Conservation (phyloP, 2,329 filamentous ascomycete species). For the Alternaria ethzedia region DNA sequence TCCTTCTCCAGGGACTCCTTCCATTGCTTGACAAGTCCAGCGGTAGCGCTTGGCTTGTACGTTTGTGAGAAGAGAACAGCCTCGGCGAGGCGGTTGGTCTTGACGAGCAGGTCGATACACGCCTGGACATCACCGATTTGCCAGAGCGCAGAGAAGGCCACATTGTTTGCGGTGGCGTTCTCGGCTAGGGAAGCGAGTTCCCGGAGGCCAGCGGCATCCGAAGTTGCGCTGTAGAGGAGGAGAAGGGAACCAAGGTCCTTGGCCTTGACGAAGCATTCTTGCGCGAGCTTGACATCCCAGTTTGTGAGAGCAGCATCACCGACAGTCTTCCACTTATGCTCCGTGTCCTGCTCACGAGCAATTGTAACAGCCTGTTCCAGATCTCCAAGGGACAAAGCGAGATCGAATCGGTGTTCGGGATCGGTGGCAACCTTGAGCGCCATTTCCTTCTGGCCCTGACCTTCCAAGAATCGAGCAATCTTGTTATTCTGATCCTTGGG, state of each 20-base stretch:
- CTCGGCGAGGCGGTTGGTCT: slow-evolving; percentile 81
- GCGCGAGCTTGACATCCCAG: slow-evolving; percentile 87
- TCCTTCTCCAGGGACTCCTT: slow-evolving; percentile 81
- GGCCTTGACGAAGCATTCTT: slow-evolving; percentile 90
- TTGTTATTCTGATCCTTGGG: slow-evolving; percentile 96
- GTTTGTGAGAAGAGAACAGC: slow-evolving; percentile 93
- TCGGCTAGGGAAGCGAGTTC: slow-evolving; percentile 77
- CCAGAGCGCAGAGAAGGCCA: slow-evolving; percentile 92
- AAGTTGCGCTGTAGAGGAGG: slow-evolving; percentile 85
- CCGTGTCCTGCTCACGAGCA: slow-evolving; percentile 80
- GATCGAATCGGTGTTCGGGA: slow-evolving; percentile 93
- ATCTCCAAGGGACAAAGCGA: slow-evolving; percentile 82
- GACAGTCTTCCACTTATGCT: slow-evolving; percentile 98
- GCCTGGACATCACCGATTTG: slow-evolving; percentile 80
- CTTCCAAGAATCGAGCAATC: slow-evolving; percentile 95
- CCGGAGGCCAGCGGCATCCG: slow-evolving; percentile 75
- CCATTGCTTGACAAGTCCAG: slow-evolving; percentile 75
- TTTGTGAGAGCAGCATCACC: slow-evolving; percentile 85
- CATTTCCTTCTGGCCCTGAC: slow-evolving; percentile 95
- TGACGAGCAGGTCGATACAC: slow-evolving; percentile 79
- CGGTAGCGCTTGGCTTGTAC: slow-evolving; percentile 83
- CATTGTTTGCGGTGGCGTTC: slow-evolving; percentile 81
- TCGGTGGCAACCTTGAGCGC: slow-evolving; percentile 95
- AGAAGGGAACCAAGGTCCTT: slow-evolving; percentile 90
- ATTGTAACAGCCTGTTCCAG: slow-evolving; percentile 85